Evolutionary conservation across 2,329 filamentous ascomycete genomes (phyloP), one percentile per base, ranked within the genome.

Genomic region (Shiraia sp.): DNA sequence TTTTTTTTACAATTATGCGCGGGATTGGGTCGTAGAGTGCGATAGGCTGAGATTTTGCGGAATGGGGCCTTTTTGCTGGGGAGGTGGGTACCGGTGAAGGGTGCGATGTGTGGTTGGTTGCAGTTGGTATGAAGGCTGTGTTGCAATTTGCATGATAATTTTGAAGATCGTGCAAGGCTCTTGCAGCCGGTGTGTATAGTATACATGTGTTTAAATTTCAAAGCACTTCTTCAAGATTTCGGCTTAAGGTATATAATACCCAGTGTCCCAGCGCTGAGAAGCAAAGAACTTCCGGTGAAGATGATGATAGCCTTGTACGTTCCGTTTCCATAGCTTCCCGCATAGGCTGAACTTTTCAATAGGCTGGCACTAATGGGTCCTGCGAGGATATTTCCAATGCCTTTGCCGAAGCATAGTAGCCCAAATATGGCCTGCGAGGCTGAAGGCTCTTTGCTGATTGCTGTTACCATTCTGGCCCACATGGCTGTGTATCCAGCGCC

Each of bases 331-430:
- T 55, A 54, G 1, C 38, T 7, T 36, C 3, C 34, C 10, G 37
- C 25, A 3, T 14, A 27, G 14, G n/a, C 34, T 52, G 36, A 38
- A 35, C 30, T 28, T 29, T 14, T 47, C 44, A 36, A 70, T 36
- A 46, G 72, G 35, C 25, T 58, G 56, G 46, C 74, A 38, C 75
- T 76, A 36, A 79, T 55, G 0, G 76, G 76, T 2, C 76, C 76
- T 31, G 68, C 70, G 1, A 74, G 62, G 5, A 79, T 65, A 51
- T 72, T 74, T 1, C 76, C 76, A 31, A 79, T 65, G 0, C 75
- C 76, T 26, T 73, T 72, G 0, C 75, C 75, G 9, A 69, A 68
- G 16, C 68, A 67, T 37, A 78, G 64, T 7, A 75, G 54, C 0
- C 66, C 70, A 36, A 78, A 70, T 6, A 78, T 66, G 22, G 77